These are phyloP conservation scores for Ogataea polymorpha DNA, from an alignment of 805 yeast genomes.

Conservation along the genomic window DNA sequence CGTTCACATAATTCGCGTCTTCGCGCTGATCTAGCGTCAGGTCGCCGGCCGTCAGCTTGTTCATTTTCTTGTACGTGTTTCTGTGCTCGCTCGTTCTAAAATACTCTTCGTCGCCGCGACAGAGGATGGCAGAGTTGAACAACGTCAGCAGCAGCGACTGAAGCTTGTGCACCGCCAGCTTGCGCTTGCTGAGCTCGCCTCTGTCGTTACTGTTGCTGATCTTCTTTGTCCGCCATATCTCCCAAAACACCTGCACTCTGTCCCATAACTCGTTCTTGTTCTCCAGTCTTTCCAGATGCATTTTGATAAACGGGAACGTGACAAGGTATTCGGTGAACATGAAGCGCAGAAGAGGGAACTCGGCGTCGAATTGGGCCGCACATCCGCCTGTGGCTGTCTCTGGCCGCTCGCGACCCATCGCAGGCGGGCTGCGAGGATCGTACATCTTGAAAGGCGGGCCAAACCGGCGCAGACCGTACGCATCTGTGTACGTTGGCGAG, in stretches of 20 bases:
- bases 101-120: constrained; percentile 54
- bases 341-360: constrained; percentile 67
- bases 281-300: constrained; percentile 32
- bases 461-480: constrained; percentile 60
- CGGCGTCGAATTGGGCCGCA: constrained; percentile 27
- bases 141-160: constrained; percentile 61
- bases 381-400: constrained; percentile 17
- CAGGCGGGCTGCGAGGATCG: constrained; percentile 38
- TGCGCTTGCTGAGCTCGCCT: constrained; percentile 68
- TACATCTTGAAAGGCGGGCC: constrained; percentile 71
- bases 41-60: constrained; percentile 29
- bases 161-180: constrained; percentile 58
- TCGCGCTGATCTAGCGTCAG: constrained; percentile 36
- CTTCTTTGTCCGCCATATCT: constrained; percentile 68
- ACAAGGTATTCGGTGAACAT: constrained; percentile 60
- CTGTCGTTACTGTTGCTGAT: constrained; percentile 75
- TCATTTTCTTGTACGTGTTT: constrained; percentile 39
- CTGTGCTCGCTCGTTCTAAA: constrained; percentile 33
- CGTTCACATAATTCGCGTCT: constrained; percentile 45
- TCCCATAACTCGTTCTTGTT: constrained; percentile 59
- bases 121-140: constrained; percentile 71
- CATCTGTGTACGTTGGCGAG: constrained; percentile 44
- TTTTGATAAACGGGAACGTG: constrained; percentile 73
- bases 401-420: constrained; percentile 16
- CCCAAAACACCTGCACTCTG: constrained; percentile 78